Base-by-base conservation (phyloP, 2,329 filamentous ascomycete genomes). In the Microdochium trichocladiopsis region DNA sequence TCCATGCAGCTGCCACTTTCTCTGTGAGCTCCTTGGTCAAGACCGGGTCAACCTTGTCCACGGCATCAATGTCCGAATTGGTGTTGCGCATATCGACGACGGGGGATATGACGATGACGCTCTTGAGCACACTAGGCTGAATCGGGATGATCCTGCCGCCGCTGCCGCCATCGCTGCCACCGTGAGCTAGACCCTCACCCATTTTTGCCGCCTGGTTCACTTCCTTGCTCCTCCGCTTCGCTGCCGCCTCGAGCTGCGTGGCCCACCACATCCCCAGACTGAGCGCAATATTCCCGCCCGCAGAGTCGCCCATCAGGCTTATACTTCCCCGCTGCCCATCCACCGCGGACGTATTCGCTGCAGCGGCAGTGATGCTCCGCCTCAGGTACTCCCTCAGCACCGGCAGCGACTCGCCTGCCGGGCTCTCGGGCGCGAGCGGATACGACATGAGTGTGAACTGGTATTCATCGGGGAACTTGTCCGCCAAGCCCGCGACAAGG, bases 241-340 rank as follows among this genome's bases (percentile, higher is more conserved):
- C 18, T 77, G 53, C 0, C 67, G 60, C 36, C 78, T 62, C 0
- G 62, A 55, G 50, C 37, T 55, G 45, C 45, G 54, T 52, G 12
- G 56, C 58, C 51, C 53, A 56, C 58, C 58, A 60, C 62, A 57
- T 51, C 0, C 60, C 63, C 0, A 66, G 53, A 10, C 61, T 60
- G 0, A 82, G 63, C 0, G 73, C 69, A 3, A 83, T 66, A 53
- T 83, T 83, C 0, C 72, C 79, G 0, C 80, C 80, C 0, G 78
- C 75, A 0, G 76, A 79, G 51, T 83, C 80, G 1, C 80, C 80
- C 0, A 72, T 73, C 1, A 82, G 66, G 1, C 76, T 69, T 0
- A 82, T 66, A 1, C 61, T 66, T 51, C 80, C 73, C 2, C 63
- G 64, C 0, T 63, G 64, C 0, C 61, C 57, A 0, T 64, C 58